These are phyloP conservation scores for Picocystis salinarum DNA, from an alignment of 139 green algal genomes.

Conservation along the genomic window DNA sequence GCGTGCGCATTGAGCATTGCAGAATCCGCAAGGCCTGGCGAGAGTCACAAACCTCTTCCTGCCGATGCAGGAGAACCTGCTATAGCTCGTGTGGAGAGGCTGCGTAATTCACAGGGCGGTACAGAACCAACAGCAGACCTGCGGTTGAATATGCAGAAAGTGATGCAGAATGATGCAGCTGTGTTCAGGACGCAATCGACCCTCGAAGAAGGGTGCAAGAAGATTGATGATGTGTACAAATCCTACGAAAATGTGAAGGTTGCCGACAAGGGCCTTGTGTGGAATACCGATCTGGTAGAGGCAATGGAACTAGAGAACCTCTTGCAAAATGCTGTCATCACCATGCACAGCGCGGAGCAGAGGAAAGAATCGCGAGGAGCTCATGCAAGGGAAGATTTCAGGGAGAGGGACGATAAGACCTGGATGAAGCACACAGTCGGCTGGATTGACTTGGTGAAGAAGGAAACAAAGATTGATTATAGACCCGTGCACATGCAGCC, in stretches of 20 bases:
- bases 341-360: constrained; percentile 53
- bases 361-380: constrained; percentile 78
- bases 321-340: constrained; percentile 71
- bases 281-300: constrained; percentile 89
- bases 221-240: constrained; percentile 68
- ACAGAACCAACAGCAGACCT: constrained; percentile 42
- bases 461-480: constrained; percentile 80
- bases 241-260: constrained; percentile 54
- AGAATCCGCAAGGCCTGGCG: too few species aligned
- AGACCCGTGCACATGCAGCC: constrained; percentile 88
- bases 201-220: constrained; percentile 56
- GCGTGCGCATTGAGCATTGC: constrained; percentile 56
- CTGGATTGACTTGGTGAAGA: constrained; percentile 29
- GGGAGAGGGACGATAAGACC: constrained; percentile 60
- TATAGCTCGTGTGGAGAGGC: constrained; percentile 62
- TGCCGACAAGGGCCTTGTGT: constrained; percentile 17
- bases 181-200: constrained; percentile 85
- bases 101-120: constrained; percentile 66
- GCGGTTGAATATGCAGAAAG: constrained; percentile 60
- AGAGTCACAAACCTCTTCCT: constrained; percentile 48
- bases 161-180: constrained; percentile 77
- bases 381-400: constrained; percentile 92
- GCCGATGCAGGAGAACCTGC: too few species aligned
- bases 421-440: constrained; percentile 98
- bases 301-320: constrained; percentile 97